Conservation (phyloP, 2,329 filamentous ascomycete species). For the Verticillium nubilum region DNA sequence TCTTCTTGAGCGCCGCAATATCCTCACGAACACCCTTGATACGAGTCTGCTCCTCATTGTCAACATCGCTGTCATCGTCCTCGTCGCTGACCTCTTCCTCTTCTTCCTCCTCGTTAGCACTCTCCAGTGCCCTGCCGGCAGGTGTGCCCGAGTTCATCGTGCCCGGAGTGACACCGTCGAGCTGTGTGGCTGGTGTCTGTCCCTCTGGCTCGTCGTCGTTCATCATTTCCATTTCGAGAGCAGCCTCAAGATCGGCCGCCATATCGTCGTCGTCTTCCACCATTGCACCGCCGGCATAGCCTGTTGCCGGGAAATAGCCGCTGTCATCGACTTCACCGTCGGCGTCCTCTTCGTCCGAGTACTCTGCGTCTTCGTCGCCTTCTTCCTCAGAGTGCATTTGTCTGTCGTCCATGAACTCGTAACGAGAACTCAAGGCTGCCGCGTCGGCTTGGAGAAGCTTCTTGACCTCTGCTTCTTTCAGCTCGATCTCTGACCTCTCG, state of each 20-base stretch:
- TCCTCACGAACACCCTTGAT: slow-evolving; percentile 51
- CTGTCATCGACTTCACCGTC: slow-evolving; percentile 41
- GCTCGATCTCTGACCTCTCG: slow-evolving; percentile 76
- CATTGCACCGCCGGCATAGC: slow-evolving; percentile 22
- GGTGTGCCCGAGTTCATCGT: slow-evolving; percentile 37
- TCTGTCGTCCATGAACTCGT: slow-evolving; percentile 57
- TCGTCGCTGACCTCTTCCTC: slow-evolving; percentile 47
- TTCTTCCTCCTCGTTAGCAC: slow-evolving; percentile 38
- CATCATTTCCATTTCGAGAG: slow-evolving; percentile 44
- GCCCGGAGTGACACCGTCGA: slow-evolving; percentile 40
- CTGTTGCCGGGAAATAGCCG: slow-evolving; percentile 29
- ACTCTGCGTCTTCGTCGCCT: slow-evolving; percentile 52
- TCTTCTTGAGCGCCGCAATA: slow-evolving; percentile 46
- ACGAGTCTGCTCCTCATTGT: slow-evolving; percentile 46
- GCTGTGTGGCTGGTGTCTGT: slow-evolving; percentile 33
- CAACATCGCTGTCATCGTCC: slow-evolving; percentile 47
- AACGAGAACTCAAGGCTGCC: slow-evolving; percentile 52
- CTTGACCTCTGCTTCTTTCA: slow-evolving; percentile 76
- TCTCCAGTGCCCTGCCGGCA: slow-evolving; percentile 34
- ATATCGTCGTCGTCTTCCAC: slow-evolving; percentile 42
- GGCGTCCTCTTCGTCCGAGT: slow-evolving; percentile 53
- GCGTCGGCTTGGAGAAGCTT: slow-evolving; percentile 66
- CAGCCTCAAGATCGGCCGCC: slow-evolving; percentile 50
- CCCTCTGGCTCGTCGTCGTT: slow-evolving; percentile 21
- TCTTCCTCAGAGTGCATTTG: slow-evolving; percentile 30